Conservation (phyloP, 495 filamentous ascomycete genomes). For the Aspergillus wentii region DNA sequence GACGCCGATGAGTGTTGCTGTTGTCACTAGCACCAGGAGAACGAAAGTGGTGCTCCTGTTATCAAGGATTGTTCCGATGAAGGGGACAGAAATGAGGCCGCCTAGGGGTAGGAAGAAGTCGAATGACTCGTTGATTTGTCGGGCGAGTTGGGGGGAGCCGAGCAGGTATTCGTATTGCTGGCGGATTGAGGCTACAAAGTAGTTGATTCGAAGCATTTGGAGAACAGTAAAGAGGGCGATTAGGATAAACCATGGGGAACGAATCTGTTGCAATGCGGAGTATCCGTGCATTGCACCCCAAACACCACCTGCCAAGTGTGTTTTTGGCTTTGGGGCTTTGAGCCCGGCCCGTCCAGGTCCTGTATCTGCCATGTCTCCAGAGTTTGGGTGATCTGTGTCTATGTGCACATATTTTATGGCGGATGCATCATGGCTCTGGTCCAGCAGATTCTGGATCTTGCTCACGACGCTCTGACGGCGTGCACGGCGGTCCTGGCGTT, state of each 20-base stretch:
- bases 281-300: slow-evolving; percentile 83
- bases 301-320: too few relatives aligned
- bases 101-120: slow-evolving; percentile 85
- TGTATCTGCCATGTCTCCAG: too few relatives aligned
- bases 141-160: slow-evolving; percentile 49
- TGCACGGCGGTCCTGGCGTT: slow-evolving; percentile 57
- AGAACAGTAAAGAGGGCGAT: slow-evolving; percentile 84
- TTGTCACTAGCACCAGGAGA: slow-evolving; percentile 64
- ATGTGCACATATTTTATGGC: too few relatives aligned
- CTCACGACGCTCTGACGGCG: slow-evolving; percentile 63
- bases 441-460: slow-evolving; percentile 70
- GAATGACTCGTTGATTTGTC: slow-evolving; percentile 76
- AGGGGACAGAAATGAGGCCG: slow-evolving; percentile 78
- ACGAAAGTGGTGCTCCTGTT: slow-evolving; percentile 68
- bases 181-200: slow-evolving; percentile 89
- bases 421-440: slow-evolving; percentile 39
- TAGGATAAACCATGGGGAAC: slow-evolving; percentile 79
- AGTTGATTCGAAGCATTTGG: slow-evolving; percentile 95
- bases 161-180: slow-evolving; percentile 81
- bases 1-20: slow-evolving; percentile 72
- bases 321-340: too few relatives aligned
- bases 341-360: too few relatives aligned
- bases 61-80: slow-evolving; percentile 83
- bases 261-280: slow-evolving; percentile 69
- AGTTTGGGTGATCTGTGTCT: too few relatives aligned